phyloP scores from a whole-genome alignment of 768 basidiomycete genomes.

The Exsudoporus frostii region DNA sequence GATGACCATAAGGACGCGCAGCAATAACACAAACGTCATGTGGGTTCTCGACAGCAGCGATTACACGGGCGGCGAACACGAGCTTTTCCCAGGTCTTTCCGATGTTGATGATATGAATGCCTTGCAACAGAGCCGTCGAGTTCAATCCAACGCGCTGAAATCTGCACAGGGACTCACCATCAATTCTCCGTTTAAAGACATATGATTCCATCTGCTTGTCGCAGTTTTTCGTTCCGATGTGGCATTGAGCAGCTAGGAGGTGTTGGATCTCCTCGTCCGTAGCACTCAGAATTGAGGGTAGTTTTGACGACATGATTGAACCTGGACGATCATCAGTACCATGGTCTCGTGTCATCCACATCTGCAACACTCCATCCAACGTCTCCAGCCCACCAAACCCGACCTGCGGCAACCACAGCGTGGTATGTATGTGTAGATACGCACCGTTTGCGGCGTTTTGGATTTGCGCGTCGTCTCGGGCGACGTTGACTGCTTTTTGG shows the following conservation, averaged over 20 bases:
- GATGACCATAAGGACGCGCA: constrained; percentile 97
- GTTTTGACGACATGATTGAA: constrained; percentile 73
- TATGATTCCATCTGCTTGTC: constrained; percentile 99
- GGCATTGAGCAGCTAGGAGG: constrained; percentile 91
- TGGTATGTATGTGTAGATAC: constrained; percentile 20
- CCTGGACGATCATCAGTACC: constrained; percentile 31
- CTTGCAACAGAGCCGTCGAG: constrained; percentile 38
- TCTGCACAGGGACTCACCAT: constrained; percentile 59
- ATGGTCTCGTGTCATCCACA: constrained; percentile 28
- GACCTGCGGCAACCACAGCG: constrained; percentile 4
- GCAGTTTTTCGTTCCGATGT: constrained; percentile 98
- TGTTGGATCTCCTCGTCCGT: constrained; percentile 98
- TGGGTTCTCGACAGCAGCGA: constrained; percentile 97
- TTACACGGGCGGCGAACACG: constrained; percentile 95
- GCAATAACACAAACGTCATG: constrained; percentile 98
- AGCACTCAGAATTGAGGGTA: constrained; percentile 88
- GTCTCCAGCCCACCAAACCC: constrained; percentile 7
- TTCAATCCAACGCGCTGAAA: constrained; percentile 12
- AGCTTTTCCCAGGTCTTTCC: constrained; percentile 99
- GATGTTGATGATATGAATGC: constrained; percentile 95
- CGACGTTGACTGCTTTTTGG: constrained; percentile 37
- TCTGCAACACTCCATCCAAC: constrained; percentile 35
- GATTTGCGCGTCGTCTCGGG: constrained; percentile 37
- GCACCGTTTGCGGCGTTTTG: constrained; percentile 39
- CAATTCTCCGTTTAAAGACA: constrained; percentile 93